Conservation (phyloP, 345 rosid species). For the Bruguiera parviflora region DNA sequence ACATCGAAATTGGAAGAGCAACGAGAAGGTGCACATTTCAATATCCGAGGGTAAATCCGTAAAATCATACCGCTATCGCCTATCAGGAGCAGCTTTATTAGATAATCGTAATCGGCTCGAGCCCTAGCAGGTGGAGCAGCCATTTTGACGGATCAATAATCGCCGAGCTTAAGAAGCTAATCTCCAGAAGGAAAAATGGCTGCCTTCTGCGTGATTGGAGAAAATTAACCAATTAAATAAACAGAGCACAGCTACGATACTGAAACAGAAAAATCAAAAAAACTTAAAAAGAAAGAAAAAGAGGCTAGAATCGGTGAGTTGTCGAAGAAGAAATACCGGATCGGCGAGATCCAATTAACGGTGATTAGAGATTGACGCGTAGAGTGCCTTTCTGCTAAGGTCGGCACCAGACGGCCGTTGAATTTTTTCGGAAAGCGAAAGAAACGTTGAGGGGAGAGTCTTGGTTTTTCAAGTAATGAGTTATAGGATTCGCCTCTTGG, state of each 20-base stretch:
- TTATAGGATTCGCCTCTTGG: not conserved
- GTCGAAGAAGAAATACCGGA: constrained; percentile 13
- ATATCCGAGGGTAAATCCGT: not conserved
- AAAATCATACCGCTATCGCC: constrained; percentile 45
- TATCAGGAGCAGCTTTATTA: constrained; percentile 49
- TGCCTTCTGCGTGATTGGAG: not conserved
- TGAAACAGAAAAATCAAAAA: not conserved
- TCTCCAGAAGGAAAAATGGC: not conserved
- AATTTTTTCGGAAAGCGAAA: not conserved
- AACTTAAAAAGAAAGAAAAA: not conserved
- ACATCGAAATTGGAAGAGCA: not conserved
- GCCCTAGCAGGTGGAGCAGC: constrained; percentile 50
- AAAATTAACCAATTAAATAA: not conserved
- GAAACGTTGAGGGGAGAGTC: not conserved
- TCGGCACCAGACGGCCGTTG: constrained; percentile 27
- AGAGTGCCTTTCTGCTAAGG: constrained; percentile 1
- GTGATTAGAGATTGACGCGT: not conserved
- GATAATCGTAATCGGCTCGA: constrained; percentile 53
- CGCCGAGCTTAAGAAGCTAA: not conserved
- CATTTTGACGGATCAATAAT: constrained; percentile 17
- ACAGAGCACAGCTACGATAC: not conserved
- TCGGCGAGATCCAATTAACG: constrained; percentile 21
- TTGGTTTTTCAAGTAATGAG: not conserved
- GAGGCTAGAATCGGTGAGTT: not conserved
- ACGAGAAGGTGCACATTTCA: not conserved